Evolutionary conservation across 495 filamentous ascomycete species (phyloP), one percentile per base, ranked within the genome.

Genomic region (Darksidea phi): DNA sequence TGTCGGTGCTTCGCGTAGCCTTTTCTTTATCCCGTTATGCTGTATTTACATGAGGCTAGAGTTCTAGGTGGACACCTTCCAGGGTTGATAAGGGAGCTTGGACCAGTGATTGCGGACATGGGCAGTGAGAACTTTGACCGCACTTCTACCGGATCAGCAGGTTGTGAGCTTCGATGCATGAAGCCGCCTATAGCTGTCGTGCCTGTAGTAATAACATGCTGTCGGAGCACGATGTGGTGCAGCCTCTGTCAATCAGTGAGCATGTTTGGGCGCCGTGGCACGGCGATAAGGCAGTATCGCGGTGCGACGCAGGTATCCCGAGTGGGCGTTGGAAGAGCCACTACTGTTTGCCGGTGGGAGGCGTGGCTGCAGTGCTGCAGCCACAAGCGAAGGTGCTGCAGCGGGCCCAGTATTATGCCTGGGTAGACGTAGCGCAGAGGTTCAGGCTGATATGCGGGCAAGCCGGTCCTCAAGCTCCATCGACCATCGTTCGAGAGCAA

Each of bases 11-110:
- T 63, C 61, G 66, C 61, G 66, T 66, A 69, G 66, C 21, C 57
- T 62, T 69, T 69, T 61, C 66, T 69, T 66, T 54, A 66, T 66
- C 62, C 62, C 66, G 66, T 65, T 65, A 69, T 37, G 57, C 62
- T 61, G 57, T 48, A 54, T 18, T 56, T 68, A 58, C 8, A 69
- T 58, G 58, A 61, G 66, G 66, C 66, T 69, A 69, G 66, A 69
- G 62, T 37, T 62, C 53, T 57, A 46, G 41, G 56, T 61, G 56
- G 66, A 61, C 55, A 51, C 51, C 38, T 11, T 36, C 28, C 48
- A 15, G 61, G 57, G 59, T 42, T 34, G 48, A n/a, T 3, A 32
- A 32, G 28, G 28, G 13, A 15, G 13, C 15, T 43, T 43, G 13
- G 41, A 43, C 41, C 41, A 43, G 41, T 6, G 41, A 43, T 43